Base-by-base conservation (phyloP, 78 protist species). In the Capsaspora owczarzaki region DNA sequence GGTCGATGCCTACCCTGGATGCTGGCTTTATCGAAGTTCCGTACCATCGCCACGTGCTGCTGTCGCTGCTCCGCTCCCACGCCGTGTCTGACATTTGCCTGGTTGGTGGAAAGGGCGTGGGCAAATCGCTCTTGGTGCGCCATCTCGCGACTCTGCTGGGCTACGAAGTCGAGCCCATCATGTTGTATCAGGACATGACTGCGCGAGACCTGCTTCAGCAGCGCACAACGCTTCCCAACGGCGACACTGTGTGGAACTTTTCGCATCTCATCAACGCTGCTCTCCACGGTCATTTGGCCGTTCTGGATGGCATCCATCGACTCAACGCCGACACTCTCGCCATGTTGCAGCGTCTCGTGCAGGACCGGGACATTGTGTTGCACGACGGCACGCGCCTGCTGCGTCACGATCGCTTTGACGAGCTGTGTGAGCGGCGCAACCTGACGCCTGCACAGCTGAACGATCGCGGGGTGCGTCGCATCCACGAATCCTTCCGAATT, bases 301-400 rank as follows among this genome's bases (percentile, higher is more conserved):
- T 89, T 20, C 84, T 91, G 19, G 92, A 92, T 53, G 92, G 92
- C 63, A 44, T 88, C 4, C 85, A 88, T 74, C 60, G 79, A 33
- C 74, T 85, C 33, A 1, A 78, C 8, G n/a, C 51, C 23, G 76
- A 70, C 41, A 38, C 69, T 23, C 68, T 79, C 31, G 61, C 76
- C 23, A 40, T 43, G 14, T 35, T 84, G 40, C 78, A 78, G 31
- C 5, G 82, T 0, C 72, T 85, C 41, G 10, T 80, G 1, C 63
- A 41, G 27, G 84, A 71, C 44, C 29, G 87, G 10, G 66, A 37
- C 23, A 29, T 61, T 20, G 0, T 27, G 27, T 83, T 86, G 76
- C 78, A 40, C 61, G 83, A 86, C 70, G 93, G 93, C 69, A 43
- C 83, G 44, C 85, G 82, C 40, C 84, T 84, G 60, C 0, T 83